Base-by-base conservation (phyloP, 139 green algal species). In the Chlorella sp. region DNA sequence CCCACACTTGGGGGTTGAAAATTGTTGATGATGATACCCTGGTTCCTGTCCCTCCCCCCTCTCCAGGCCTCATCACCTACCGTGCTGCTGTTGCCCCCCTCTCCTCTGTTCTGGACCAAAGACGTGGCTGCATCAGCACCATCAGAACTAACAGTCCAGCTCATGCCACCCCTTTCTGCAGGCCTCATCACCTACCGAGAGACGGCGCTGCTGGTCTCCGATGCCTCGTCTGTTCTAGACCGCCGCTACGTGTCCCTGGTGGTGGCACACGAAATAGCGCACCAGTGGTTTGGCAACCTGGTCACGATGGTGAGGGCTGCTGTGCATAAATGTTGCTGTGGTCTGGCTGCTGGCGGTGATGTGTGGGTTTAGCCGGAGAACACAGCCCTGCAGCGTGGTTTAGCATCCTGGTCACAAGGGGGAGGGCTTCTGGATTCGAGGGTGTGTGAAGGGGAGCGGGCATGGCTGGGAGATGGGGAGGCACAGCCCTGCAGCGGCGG, bases 341-440 rank as follows among this genome's bases (percentile, higher is more conserved):
- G 18, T 18, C 60, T 68, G 60, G 60, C 14, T n/a, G n/a, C n/a
- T n/a, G n/a, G n/a, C n/a, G n/a, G n/a, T n/a, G n/a, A n/a, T n/a
- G n/a, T n/a, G n/a, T n/a, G n/a, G n/a, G n/a, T n/a, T n/a, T n/a
- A n/a, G n/a, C n/a, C n/a, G n/a, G n/a, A n/a, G n/a, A n/a, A n/a
- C n/a, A n/a, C n/a, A n/a, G n/a, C n/a, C n/a, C n/a, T n/a, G 22
- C 97, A 99, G 90, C 90, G 91, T 95, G 93, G 93, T 95, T 95
- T 93, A 96, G 97, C 36, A 95, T 99, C 91, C 92, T 99, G 83
- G 97, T 99, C 16, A 99, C 97, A 7, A 93, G 94, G 82, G 81
- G 73, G 53, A 32, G 81, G 48, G 48, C 48, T 30, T 71, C 2
- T 57, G 48, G 5, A 9, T 57, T 57, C 7, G 48, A 57, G 5